A percentile compares a stretch with the other conserved stretches of the same genome.
These are phyloP conservation scores for Datura wrightii DNA, from an alignment of 257 asterid species.

Conservation along the genomic window DNA sequence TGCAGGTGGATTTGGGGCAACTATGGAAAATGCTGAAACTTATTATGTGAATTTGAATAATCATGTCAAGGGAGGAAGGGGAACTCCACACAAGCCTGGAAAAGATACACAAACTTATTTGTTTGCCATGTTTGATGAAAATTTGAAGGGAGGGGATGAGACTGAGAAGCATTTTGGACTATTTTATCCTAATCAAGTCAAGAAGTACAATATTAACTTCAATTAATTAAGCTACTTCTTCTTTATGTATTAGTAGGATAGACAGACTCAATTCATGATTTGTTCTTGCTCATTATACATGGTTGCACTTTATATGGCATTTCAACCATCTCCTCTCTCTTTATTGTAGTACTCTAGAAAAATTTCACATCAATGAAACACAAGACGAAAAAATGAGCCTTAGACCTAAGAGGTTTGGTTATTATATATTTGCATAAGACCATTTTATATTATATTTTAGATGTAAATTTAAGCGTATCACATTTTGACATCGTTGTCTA, in stretches of 20 bases:
- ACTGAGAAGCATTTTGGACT: slow-evolving; percentile 56
- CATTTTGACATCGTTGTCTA: too few relatives aligned
- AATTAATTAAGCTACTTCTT: not conserved
- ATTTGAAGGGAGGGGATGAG: slow-evolving; percentile 38
- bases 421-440: too few relatives aligned
- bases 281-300: too few relatives aligned
- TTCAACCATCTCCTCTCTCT: too few relatives aligned
- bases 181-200: slow-evolving; percentile 41
- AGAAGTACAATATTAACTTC: slow-evolving; percentile 43
- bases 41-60: slow-evolving; percentile 35
- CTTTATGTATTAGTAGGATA: not conserved
- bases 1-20: slow-evolving; percentile 39
- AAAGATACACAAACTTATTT: slow-evolving; percentile 48
- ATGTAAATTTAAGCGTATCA: too few relatives aligned
- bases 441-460: too few relatives aligned
- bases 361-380: too few relatives aligned
- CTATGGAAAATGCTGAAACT: slow-evolving; percentile 28
- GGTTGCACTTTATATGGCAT: too few relatives aligned
- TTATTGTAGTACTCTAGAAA: too few relatives aligned
- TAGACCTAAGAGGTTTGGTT: too few relatives aligned
- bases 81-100: slow-evolving; percentile 50
- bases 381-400: too few relatives aligned
- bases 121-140: slow-evolving; percentile 68
- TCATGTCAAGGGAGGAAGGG: slow-evolving; percentile 30
- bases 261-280: not conserved